Evolutionary conservation across 805 yeast species (phyloP), one percentile per base, ranked within the genome.

Genomic region (Candida stauntonica): DNA sequence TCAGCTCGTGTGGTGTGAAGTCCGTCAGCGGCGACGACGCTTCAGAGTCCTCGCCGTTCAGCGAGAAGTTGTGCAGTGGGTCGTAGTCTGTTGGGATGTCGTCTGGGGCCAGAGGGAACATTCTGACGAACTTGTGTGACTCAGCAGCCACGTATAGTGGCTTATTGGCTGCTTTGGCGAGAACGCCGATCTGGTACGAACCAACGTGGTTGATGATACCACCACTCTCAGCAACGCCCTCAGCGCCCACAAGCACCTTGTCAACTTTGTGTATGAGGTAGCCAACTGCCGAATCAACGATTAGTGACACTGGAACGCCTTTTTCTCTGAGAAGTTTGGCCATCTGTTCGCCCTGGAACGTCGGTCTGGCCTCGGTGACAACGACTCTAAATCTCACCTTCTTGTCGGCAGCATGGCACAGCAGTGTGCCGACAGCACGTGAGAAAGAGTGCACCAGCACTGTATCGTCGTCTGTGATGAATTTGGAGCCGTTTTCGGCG

Each of bases 201-300:
- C 99, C 99, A 45, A 93, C 81, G 50, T 85, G 89, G 62, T 93
- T 93, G 50, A 93, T 91, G 33, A 94, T 87, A 24, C 99, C 99
- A 40, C 99, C 99, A 59, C 94, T 83, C 66, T 93, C 99, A 3
- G 96, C 95, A 4, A 93, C 99, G 50, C 99, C 99, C 63, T 93
- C 99, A 1, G 99, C 99, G 39, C 99, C 99, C 48, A 93, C 93
- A 48, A 93, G 75, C 5, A 93, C 85, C 62, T 93, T 91, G 64
- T 91, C 95, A 12, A 89, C 88, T 60, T 85, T 84, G 60, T 87
- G 89, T 42, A 93, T 80, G 27, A 88, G 86, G 50, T 80, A 87
- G 0, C 98, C 98, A 12, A 91, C 97, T 7, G 96, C 95, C 38
- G 87, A 79, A 58, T 93, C 99, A 14, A 86, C 89, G 35, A 93